Evolutionary conservation across 1,139 yeast species (phyloP), one percentile per base, ranked within the genome.

Genomic region (Starmera stellimalicola): DNA sequence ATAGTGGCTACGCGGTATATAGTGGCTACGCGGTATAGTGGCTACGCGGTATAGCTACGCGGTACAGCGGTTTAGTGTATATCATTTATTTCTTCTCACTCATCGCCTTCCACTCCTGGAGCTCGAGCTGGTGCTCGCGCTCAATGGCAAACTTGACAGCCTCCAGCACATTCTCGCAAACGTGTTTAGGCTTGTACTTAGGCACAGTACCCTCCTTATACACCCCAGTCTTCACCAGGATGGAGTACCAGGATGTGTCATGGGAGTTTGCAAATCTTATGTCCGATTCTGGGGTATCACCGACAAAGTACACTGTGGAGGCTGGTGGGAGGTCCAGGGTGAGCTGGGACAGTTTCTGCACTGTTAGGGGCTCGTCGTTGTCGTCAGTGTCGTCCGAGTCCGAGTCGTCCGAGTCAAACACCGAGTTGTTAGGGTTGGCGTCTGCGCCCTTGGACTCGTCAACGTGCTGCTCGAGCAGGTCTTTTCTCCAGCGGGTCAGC

Each of bases 201-300:
- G 93, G 93, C 18, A 58, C 71, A 8, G 91, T 77, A 17, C 91
- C 88, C 27, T 70, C 85, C 58, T 80, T 78, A 57, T 81, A 82
- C 36, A 83, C 94, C 51, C 94, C 94, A 24, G 94, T 83, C 57
- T 82, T 78, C 28, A 83, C 94, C 52, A 83, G 66, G 39, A 82
- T 82, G 16, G 93, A 81, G 55, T 69, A 76, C 94, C 94, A 83
- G 28, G 84, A 74, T 39, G 70, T 72, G 53, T 83, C 94, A 56
- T 81, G 91, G 16, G 87, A 75, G 60, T 83, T 83, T 35, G 94
- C 94, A 59, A 83, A 83, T 52, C 93, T 67, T 43, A 83, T 82
- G 57, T 83, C 94, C 5, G 88, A 78, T 57, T 82, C 94, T 12
- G 94, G 94, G n/a, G 94, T 83, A 54, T 83, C 94, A 45, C 94